Conservation (phyloP, 2,329 filamentous ascomycete genomes). For the Penicillium nordicum region DNA sequence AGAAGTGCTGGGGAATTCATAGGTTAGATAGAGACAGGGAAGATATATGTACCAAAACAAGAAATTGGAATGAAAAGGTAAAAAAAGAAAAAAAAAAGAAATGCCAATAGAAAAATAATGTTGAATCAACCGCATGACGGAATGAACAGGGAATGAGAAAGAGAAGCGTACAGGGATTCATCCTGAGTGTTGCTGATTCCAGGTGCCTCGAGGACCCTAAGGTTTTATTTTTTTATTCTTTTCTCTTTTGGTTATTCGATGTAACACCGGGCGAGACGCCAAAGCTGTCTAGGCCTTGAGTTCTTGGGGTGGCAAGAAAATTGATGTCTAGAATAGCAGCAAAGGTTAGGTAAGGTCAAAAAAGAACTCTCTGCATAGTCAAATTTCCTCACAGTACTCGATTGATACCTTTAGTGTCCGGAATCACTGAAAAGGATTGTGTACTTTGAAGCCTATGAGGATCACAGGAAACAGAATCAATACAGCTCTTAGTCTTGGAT, state of each 20-base stretch:
- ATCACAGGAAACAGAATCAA: background rate
- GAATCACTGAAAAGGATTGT: background rate
- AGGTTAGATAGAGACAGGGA: conserved; percentile 5
- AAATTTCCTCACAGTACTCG: conserved; percentile 11
- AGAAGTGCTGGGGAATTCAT: conserved; percentile 26
- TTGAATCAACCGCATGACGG: conserved; percentile 7
- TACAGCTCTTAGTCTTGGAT: background rate
- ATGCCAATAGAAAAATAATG: background rate
- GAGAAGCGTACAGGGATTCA: conserved; percentile 24
- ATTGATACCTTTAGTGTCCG: conserved; percentile 1
- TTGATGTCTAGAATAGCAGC: conserved; percentile 12
- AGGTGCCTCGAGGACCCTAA: conserved; percentile 25
- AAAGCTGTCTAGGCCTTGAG: conserved; percentile 17
- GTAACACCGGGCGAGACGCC: conserved; percentile 24
- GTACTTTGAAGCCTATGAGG: background rate
- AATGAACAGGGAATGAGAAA: conserved; percentile 1
- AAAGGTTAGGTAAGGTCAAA: conserved; percentile 14
- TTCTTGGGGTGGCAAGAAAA: conserved; percentile 15
- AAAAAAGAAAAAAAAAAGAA: background rate
- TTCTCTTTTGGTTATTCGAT: conserved; percentile 13
- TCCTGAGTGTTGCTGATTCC: conserved; percentile 21
- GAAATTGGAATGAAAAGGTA: conserved; percentile 4
- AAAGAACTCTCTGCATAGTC: background rate
- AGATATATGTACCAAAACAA: conserved; percentile 13
- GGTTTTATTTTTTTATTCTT: background rate